Base-by-base conservation (phyloP, 2,329 filamentous ascomycete species). In the Xylariaceae sp. region DNA sequence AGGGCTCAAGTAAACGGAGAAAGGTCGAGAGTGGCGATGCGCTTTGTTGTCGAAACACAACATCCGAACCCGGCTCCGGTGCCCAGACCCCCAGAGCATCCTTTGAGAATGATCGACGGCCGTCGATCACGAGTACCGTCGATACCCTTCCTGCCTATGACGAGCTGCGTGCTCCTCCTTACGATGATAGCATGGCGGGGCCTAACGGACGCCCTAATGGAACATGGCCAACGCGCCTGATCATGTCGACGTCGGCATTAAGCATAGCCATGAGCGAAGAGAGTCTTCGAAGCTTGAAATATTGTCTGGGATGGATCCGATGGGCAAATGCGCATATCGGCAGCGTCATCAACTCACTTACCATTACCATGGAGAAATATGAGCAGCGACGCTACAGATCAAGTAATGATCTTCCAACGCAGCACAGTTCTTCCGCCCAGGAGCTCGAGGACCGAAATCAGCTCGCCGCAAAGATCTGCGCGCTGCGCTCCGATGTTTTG, bases 191-290 rank as follows among this genome's bases (percentile, higher is more conserved):
- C 77, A 80, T 1, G 72, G 70, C 71, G 60, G 72, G 69, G 61
- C 65, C 75, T 35, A 70, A 74, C 37, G 61, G 67, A 4, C 68
- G 67, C 11, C 64, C 68, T 7, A 64, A 65, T 51, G 67, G 66
- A 49, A 71, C 80, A 69, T 95, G 92, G 91, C 90, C 89, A 62
- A 90, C 89, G 9, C 86, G 92, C 11, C 78, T 97, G 15, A 89
- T 96, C 65, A 89, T 96, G 72, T 92, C 90, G 4, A 97, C 93
- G 0, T 96, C 92, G 0, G 93, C 92, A 0, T 81, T 97, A 0
- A 92, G 92, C 64, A 88, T 96, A 13, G 92, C 94, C 0, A 91
- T 99, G 82, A 95, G 89, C 68, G 88, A 95, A 15, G 88, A 94
- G 69, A 96, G 90, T 18, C 77, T 97, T 7, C 84, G 87, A 55